phyloP scores from a whole-genome alignment of 805 yeast genomes.

The Candida sithepensis region DNA sequence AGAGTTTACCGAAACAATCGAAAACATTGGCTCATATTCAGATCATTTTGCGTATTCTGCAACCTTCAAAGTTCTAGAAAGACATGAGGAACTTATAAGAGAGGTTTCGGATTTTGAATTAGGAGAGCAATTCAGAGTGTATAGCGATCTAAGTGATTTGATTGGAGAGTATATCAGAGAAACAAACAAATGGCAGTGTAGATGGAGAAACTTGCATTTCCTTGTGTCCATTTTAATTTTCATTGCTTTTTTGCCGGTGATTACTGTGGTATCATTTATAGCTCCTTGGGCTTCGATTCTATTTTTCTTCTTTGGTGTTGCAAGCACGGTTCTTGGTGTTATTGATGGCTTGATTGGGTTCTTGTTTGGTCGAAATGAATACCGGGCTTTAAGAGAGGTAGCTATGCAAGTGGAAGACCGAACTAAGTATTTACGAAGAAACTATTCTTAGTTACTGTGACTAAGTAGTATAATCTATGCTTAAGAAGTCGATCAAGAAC shows the following conservation, averaged over 20 bases:
- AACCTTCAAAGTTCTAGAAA: constrained; percentile 32
- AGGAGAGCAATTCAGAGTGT: constrained; percentile 30
- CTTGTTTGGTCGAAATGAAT: constrained; percentile 77
- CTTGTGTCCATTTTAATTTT: constrained; percentile 47
- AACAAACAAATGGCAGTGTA: constrained; percentile 55
- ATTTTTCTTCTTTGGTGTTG: constrained; percentile 51
- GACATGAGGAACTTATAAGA: background rate
- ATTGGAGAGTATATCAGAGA: constrained; percentile 44
- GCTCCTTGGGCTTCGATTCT: constrained; percentile 66
- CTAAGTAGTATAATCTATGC: no score
- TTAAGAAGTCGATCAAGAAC: no score
- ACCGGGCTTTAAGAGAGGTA: constrained; percentile 74
- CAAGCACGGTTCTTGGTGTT: constrained; percentile 62
- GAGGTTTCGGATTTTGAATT: background rate
- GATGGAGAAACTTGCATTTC: constrained; percentile 67
- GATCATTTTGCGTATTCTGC: constrained; percentile 87
- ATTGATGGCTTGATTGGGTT: constrained; percentile 75
- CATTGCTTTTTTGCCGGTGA: constrained; percentile 51
- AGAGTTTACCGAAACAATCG: constrained; percentile 65
- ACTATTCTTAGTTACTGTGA: no score
- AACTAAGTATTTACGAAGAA: constrained; percentile 5
- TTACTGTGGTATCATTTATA: constrained; percentile 53
- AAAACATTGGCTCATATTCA: constrained; percentile 71
- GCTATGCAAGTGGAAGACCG: constrained; percentile 54
- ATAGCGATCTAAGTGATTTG: constrained; percentile 46